Conservation (phyloP, 345 rosid genomes). For the Melastoma malabathricum region DNA sequence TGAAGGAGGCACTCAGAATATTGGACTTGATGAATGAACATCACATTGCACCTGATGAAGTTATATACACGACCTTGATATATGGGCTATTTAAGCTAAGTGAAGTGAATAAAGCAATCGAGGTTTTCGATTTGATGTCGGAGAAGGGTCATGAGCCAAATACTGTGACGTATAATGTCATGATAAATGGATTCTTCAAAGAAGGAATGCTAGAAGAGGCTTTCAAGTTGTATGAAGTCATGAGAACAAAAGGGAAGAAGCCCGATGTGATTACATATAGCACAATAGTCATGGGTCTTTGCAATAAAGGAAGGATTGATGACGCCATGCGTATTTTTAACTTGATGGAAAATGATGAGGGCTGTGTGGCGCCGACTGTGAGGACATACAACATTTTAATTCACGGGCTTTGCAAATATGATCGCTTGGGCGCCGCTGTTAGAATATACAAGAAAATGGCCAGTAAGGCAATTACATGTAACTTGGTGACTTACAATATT, state of each 20-base stretch:
- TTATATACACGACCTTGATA: constrained; percentile 32
- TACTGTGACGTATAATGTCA: constrained; percentile 38
- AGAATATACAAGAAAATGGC: constrained; percentile 30
- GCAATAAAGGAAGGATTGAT: constrained; percentile 32
- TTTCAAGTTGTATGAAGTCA: constrained; percentile 29
- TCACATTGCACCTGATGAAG: constrained; percentile 38
- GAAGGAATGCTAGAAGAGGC: constrained; percentile 37
- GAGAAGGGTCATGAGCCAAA: constrained; percentile 34
- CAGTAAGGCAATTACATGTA: constrained; percentile 28
- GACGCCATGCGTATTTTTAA: constrained; percentile 42
- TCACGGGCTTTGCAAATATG: constrained; percentile 43
- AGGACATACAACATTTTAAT: constrained; percentile 37
- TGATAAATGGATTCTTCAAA: constrained; percentile 48
- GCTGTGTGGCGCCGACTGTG: constrained; percentile 28
- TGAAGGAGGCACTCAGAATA: constrained; percentile 31
- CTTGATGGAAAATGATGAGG: constrained; percentile 21
- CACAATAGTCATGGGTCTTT: constrained; percentile 37
- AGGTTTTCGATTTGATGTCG: constrained; percentile 36
- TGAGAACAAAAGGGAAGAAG: constrained; percentile 41
- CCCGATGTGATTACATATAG: constrained; percentile 45
- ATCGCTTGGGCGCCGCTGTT: constrained; percentile 31
- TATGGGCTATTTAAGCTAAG: constrained; percentile 46
- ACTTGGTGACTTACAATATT: constrained; percentile 29
- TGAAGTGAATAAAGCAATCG: constrained; percentile 33
- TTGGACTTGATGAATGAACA: constrained; percentile 28